These are phyloP conservation scores for Vitis vinifera DNA, from an alignment of 164 flowering plant genomes.

Conservation along the genomic window DNA sequence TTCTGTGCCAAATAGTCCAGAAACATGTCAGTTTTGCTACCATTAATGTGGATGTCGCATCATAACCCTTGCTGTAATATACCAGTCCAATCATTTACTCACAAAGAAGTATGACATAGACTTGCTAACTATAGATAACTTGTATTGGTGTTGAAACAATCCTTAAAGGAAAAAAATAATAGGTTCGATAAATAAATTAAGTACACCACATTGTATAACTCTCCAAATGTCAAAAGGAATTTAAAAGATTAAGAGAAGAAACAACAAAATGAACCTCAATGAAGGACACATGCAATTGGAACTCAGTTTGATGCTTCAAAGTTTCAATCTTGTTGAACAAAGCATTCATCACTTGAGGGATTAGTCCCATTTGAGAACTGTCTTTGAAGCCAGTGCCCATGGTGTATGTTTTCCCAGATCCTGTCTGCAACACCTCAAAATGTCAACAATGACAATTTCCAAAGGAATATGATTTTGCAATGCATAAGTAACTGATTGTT, in stretches of 20 bases:
- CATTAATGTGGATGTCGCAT: not conserved
- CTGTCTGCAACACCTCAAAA: slow-evolving; percentile 65
- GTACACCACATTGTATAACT: not conserved
- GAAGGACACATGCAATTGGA: slow-evolving; percentile 92
- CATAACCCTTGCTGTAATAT: not conserved
- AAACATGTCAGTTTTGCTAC: not conserved
- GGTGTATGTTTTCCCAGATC: slow-evolving; percentile 98
- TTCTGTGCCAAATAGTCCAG: not conserved
- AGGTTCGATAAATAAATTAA: not conserved
- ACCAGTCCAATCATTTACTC: too few species aligned
- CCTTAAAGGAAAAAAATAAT: not conserved
- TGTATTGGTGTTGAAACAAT: not conserved
- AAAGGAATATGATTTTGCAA: not conserved
- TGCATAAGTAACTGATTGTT: not conserved
- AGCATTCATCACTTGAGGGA: slow-evolving; percentile 87
- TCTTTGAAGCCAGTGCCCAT: slow-evolving; percentile 94
- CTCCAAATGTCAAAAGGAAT: not conserved
- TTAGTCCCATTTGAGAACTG: slow-evolving; percentile 71
- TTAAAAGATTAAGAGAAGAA: not conserved
- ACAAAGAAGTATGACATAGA: not conserved
- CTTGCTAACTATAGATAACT: not conserved
- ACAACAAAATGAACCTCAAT: slow-evolving; percentile 67
- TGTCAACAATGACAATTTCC: slow-evolving; percentile 1
- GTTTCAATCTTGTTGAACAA: slow-evolving; percentile 80
- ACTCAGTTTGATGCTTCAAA: slow-evolving; percentile 75